phyloP scores from a whole-genome alignment of 1,139 yeast genomes.

The Yamadazyma spencermartinsiae region DNA sequence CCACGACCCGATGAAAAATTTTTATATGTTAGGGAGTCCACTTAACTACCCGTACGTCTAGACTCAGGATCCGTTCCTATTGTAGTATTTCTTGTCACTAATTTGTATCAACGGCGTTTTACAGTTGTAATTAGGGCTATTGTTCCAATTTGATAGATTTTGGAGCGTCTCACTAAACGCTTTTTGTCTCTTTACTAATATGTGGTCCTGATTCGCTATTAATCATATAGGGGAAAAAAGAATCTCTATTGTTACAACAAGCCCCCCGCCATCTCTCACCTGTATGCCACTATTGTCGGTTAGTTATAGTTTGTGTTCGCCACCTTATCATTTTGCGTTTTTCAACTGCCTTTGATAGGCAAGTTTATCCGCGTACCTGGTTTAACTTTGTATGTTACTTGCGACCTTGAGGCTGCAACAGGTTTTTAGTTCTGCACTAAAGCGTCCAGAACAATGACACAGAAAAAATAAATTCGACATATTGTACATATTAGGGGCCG shows the following conservation, averaged over 20 bases:
- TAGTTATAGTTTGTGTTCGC: no score
- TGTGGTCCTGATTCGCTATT: no score
- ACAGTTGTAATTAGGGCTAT: neutral
- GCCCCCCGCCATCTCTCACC: neutral
- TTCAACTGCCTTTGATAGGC: neutral
- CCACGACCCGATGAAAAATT: no score
- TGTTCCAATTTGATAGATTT: neutral
- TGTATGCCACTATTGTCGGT: neutral
- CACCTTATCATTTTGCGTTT: neutral
- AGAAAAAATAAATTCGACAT: neutral
- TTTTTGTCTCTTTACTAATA: no score
- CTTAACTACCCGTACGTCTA: neutral
- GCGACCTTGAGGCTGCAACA: no score
- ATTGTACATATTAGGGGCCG: no score
- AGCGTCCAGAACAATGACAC: neutral
- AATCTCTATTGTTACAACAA: no score
- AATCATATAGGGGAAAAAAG: no score
- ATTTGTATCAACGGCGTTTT: neutral
- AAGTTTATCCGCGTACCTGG: neutral
- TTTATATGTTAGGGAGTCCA: no score
- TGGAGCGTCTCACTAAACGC: no score
- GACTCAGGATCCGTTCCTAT: neutral
- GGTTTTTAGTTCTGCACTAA: neutral
- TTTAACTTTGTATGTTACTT: no score
- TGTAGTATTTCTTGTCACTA: neutral